These are phyloP conservation scores for Eucalyptus urophylla DNA, from an alignment of 345 rosid genomes.

Conservation along the genomic window DNA sequence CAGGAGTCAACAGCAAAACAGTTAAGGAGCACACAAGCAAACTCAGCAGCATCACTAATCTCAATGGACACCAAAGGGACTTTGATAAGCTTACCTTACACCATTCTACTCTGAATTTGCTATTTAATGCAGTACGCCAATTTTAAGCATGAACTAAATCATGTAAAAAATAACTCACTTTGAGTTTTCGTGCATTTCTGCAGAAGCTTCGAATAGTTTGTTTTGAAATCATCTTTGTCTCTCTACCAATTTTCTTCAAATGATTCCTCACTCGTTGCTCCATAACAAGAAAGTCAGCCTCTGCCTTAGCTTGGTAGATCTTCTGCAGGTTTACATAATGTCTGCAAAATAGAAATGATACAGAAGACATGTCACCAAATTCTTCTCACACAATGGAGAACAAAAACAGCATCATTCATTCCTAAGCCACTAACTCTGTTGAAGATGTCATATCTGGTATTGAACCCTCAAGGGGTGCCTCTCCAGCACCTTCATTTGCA, in stretches of 20 bases:
- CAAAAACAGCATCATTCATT: neutral
- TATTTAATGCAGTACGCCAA: neutral
- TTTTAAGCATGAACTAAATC: neutral
- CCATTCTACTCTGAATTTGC: neutral
- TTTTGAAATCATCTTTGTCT: constrained; percentile 53
- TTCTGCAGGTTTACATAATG: constrained; percentile 82
- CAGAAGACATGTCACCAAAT: neutral
- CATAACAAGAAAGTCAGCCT: constrained; percentile 71
- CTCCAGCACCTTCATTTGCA: constrained; percentile 76
- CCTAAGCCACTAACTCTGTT: constrained; percentile 61
- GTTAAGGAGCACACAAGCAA: neutral
- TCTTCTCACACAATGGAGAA: neutral
- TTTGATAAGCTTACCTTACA: neutral
- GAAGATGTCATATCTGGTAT: constrained; percentile 99
- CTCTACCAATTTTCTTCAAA: constrained; percentile 68
- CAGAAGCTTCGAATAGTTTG: constrained; percentile 67
- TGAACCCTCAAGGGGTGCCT: constrained; percentile 96
- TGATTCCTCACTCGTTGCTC: constrained; percentile 51
- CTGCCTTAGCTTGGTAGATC: constrained; percentile 86
- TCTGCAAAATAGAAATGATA: constrained; percentile 22
- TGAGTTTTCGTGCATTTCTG: constrained; percentile 82
- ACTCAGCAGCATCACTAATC: neutral
- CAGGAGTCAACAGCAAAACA: neutral
- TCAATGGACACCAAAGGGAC: neutral
- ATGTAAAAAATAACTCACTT: constrained; percentile 28